Evolutionary conservation across 2,329 filamentous ascomycete genomes (phyloP).

Genomic region (Emergomyces orientalis): DNA sequence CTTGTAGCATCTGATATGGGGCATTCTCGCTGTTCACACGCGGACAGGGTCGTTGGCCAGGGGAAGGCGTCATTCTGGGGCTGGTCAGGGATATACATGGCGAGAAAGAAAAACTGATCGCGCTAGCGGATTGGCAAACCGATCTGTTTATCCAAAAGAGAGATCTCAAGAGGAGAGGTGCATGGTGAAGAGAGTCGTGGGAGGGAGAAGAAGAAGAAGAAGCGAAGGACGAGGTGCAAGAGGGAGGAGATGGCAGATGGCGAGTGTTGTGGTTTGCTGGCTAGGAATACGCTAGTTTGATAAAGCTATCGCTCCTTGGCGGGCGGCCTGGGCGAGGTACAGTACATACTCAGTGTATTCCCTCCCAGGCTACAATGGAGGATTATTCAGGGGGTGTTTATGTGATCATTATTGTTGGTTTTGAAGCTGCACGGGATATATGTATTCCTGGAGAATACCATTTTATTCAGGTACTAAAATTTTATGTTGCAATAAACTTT

Average conservation of each 20-base stretch:
- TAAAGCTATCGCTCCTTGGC: not conserved
- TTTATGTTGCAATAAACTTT: not conserved
- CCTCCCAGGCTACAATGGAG: too few species aligned
- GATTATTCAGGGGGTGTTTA: too few species aligned
- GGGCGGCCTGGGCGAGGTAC: too few species aligned
- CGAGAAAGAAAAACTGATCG: not conserved
- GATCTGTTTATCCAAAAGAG: not conserved
- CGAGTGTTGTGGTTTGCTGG: not conserved
- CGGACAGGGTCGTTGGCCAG: not conserved
- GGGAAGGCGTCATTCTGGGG: not conserved
- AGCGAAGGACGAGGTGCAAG: too few species aligned
- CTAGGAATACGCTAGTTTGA: not conserved
- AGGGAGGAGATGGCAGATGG: not conserved
- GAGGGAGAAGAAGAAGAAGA: not conserved
- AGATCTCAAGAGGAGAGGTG: not conserved
- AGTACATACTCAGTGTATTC: too few species aligned
- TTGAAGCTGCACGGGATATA: too few species aligned
- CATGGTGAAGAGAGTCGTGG: not conserved
- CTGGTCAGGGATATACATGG: slow-evolving; percentile 6
- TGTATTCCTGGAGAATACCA: too few species aligned
- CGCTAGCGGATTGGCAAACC: too few species aligned
- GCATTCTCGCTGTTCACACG: slow-evolving; percentile 5
- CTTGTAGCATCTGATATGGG: slow-evolving; percentile 10
- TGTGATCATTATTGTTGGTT: too few species aligned
- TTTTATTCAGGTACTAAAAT: not conserved